phyloP scores from a whole-genome alignment of 1,139 yeast species.

The Taiozyma sp. region DNA sequence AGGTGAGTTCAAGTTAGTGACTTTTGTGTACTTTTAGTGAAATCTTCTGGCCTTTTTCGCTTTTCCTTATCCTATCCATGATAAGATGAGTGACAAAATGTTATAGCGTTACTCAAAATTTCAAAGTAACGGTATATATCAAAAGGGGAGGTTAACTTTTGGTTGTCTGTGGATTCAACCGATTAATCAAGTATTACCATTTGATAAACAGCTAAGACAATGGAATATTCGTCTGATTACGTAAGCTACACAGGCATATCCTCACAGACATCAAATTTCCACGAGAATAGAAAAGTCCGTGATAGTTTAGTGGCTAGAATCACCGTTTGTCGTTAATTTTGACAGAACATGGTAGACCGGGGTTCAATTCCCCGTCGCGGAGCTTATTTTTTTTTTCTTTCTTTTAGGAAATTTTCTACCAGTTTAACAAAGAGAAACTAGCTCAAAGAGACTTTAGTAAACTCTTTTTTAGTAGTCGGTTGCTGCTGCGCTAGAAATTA shows the following conservation, averaged over 20 bases:
- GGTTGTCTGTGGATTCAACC: too few relatives aligned
- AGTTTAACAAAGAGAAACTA: too few relatives aligned
- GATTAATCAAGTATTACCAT: too few relatives aligned
- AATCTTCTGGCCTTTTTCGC: neutral
- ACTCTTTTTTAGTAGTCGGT: too few relatives aligned
- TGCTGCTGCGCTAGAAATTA: too few relatives aligned
- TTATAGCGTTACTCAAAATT: too few relatives aligned
- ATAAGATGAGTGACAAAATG: neutral
- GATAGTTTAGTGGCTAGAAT: slow-evolving; percentile 26
- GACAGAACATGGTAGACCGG: slow-evolving; percentile 58
- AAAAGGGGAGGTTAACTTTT: too few relatives aligned
- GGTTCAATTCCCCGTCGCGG: slow-evolving; percentile 72
- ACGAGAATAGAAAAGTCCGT: slow-evolving; percentile 9
- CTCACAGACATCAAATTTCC: neutral
- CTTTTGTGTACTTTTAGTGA: neutral
- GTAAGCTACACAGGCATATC: neutral
- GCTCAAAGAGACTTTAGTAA: too few relatives aligned
- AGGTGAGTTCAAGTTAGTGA: neutral
- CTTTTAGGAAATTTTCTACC: too few relatives aligned
- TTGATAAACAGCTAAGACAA: too few relatives aligned
- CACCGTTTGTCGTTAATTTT: slow-evolving; percentile 19
- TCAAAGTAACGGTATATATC: too few relatives aligned
- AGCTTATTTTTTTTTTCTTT: slow-evolving; percentile 24
- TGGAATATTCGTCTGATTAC: too few relatives aligned
- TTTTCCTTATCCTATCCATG: neutral